phyloP scores from a whole-genome alignment of 2,329 filamentous ascomycete species.

The Orbilia blumenaviensis region DNA sequence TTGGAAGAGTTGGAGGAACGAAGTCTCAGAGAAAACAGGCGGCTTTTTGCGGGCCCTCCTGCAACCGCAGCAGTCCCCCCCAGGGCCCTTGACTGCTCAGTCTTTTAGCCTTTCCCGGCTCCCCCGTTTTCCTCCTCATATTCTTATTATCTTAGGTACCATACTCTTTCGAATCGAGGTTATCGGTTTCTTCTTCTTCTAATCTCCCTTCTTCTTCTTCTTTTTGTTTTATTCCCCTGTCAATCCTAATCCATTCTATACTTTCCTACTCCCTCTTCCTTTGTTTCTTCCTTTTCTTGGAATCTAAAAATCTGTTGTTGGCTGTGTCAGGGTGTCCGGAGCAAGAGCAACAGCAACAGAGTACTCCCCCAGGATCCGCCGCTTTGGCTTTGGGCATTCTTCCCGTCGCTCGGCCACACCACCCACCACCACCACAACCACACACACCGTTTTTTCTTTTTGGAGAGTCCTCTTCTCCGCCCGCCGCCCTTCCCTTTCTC shows the following conservation, averaged over 20 bases:
- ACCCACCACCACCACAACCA: no score
- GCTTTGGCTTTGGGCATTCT: conserved; percentile 27
- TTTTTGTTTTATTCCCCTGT: background rate
- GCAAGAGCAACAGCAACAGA: no score
- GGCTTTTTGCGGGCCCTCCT: conserved; percentile 41
- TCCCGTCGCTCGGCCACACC: conserved; percentile 23
- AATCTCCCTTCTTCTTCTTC: background rate
- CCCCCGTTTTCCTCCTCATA: background rate
- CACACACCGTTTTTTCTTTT: conserved; percentile 1
- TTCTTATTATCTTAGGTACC: background rate
- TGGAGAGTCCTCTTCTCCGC: no score
- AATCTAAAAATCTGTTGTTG: background rate
- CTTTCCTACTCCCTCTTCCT: no score
- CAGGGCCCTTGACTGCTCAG: background rate
- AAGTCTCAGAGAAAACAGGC: conserved; percentile 37
- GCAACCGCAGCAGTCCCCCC: background rate
- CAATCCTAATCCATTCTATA: no score
- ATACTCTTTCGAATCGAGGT: background rate
- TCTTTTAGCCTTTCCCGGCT: background rate
- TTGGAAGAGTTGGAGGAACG: no score
- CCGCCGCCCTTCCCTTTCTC: no score
- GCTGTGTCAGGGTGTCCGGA: no score
- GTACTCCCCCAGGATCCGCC: conserved; percentile 32
- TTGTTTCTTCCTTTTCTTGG: background rate
- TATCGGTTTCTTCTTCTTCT: background rate